Conservation (phyloP, 2,329 filamentous ascomycete species). For the Hymenoscyphus repandus region DNA sequence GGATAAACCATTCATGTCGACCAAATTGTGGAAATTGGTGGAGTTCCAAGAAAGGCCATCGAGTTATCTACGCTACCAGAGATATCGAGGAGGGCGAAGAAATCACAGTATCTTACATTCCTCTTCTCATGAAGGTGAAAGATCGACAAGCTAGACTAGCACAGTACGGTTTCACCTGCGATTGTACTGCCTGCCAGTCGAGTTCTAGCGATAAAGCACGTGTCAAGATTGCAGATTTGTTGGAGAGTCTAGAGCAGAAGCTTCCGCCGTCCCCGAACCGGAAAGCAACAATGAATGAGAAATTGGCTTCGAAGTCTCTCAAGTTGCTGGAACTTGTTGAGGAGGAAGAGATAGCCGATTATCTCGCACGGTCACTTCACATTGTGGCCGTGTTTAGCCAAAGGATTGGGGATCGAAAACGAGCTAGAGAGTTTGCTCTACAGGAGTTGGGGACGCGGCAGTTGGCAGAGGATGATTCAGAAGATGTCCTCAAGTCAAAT, state of each 20-base stretch:
- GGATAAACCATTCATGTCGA: conserved; percentile 36
- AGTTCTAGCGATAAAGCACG: conserved; percentile 29
- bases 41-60: conserved; percentile 29
- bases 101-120: conserved; percentile 35
- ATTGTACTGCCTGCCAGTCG: conserved; percentile 33
- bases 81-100: conserved; percentile 34
- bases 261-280: conserved; percentile 9
- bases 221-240: conserved; percentile 28
- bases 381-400: conserved; percentile 22
- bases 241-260: conserved; percentile 33
- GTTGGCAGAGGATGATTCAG: conserved; percentile 22
- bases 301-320: conserved; percentile 14
- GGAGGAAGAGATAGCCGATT: conserved; percentile 25
- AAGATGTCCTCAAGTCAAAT: conserved; percentile 1
- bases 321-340: conserved; percentile 21
- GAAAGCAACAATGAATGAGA: conserved; percentile 11
- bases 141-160: conserved; percentile 25
- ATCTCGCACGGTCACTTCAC: conserved; percentile 22
- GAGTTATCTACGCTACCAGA: conserved; percentile 32
- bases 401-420: conserved; percentile 8
- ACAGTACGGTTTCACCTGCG: conserved; percentile 34
- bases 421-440: conserved; percentile 22
- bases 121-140: conserved; percentile 17
- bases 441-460: conserved; percentile 20
- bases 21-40: conserved; percentile 35